These are phyloP conservation scores for Senecio squalidus DNA, from an alignment of 140 eudicot species.

Conservation along the genomic window DNA sequence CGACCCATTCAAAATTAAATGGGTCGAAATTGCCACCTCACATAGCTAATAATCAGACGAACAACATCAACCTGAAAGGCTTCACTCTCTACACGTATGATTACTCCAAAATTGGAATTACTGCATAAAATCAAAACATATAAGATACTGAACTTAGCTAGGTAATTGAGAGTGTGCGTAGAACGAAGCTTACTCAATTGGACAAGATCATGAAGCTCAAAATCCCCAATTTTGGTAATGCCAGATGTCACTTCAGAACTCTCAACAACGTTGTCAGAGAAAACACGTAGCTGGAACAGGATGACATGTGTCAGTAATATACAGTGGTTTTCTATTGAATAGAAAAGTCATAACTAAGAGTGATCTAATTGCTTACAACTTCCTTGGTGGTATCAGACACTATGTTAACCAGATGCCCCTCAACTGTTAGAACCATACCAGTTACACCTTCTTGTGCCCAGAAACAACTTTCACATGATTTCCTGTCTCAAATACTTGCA, in stretches of 20 bases:
- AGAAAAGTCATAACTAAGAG: not conserved
- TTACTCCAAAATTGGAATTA: constrained; percentile 78
- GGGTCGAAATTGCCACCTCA: constrained; percentile 1
- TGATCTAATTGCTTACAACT: constrained; percentile 46
- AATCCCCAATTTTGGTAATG: constrained; percentile 75
- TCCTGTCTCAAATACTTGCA: constrained; percentile 87
- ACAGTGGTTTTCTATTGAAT: not conserved
- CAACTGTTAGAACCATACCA: constrained; percentile 75
- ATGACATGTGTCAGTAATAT: not conserved
- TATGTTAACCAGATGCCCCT: constrained; percentile 73
- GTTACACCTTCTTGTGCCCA: constrained; percentile 85
- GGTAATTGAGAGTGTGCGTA: not conserved
- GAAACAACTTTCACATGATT: constrained; percentile 86
- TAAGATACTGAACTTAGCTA: constrained; percentile 14
- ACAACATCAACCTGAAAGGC: constrained; percentile 69
- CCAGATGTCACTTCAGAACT: constrained; percentile 97
- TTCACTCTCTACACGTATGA: constrained; percentile 92
- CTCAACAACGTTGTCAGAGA: constrained; percentile 89
- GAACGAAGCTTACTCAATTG: constrained; percentile 59
- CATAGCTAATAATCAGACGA: not conserved
- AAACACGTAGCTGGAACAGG: constrained; percentile 61
- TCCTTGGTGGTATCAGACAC: constrained; percentile 93
- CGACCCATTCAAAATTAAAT: not conserved
- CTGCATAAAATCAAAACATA: constrained; percentile 38
- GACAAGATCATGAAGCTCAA: constrained; percentile 96